A percentile compares a stretch with the other conserved stretches of the same genome.
These are phyloP conservation scores for Reticulascus tulasneorum DNA, from an alignment of 2,329 filamentous ascomycete genomes.

Conservation along the genomic window DNA sequence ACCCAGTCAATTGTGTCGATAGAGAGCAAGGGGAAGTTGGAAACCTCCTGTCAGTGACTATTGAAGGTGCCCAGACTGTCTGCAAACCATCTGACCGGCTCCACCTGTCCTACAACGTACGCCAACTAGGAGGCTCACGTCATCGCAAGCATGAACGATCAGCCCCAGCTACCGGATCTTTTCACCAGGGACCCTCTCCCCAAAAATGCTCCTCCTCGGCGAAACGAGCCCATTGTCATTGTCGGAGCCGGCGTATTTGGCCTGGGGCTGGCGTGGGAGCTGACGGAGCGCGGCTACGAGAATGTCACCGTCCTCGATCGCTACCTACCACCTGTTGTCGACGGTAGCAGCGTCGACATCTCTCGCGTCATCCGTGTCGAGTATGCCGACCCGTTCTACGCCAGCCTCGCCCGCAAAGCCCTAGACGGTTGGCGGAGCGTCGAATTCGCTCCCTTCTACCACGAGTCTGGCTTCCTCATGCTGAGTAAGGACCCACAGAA, in stretches of 20 bases:
- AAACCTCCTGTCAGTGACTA: too few relatives aligned
- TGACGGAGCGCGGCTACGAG: conserved; percentile 22
- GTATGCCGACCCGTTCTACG: conserved; percentile 61
- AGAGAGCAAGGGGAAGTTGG: too few relatives aligned
- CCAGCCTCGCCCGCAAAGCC: conserved; percentile 43
- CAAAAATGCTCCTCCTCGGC: too few relatives aligned
- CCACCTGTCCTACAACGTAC: too few relatives aligned
- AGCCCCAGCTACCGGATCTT: too few relatives aligned
- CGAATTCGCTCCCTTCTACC: conserved; percentile 24
- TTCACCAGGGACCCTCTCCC: too few relatives aligned
- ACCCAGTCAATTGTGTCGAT: too few relatives aligned
- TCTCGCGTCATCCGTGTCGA: conserved; percentile 45
- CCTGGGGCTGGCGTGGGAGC: conserved; percentile 23
- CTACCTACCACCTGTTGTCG: conserved; percentile 28
- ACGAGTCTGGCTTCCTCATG: conserved; percentile 28
- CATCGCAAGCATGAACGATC: too few relatives aligned
- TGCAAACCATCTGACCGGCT: too few relatives aligned
- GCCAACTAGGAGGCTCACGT: too few relatives aligned
- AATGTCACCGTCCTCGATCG: conserved; percentile 32
- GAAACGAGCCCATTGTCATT: conserved; percentile 20
- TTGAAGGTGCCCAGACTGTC: too few relatives aligned
- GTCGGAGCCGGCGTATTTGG: conserved; percentile 27
- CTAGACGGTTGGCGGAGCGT: conserved; percentile 18
- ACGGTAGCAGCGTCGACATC: conserved; percentile 36
- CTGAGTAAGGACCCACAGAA: conserved; percentile 15